Conservation (phyloP, 2,329 filamentous ascomycete species). For the Pseudocercospora cruenta region DNA sequence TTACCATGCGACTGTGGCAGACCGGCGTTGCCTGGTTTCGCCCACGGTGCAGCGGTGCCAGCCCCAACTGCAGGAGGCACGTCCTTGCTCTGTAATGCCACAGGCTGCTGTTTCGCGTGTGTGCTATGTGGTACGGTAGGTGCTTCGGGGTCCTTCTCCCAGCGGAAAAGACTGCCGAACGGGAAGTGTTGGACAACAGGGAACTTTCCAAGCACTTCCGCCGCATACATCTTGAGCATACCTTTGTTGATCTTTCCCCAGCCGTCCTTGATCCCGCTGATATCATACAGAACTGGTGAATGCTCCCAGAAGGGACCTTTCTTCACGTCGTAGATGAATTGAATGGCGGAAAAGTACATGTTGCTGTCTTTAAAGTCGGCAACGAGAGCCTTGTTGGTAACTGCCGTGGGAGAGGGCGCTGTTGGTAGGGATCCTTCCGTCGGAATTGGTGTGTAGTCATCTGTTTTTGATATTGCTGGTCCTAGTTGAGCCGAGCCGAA, state of each 20-base stretch:
- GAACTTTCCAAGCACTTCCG: slow-evolving; percentile 93
- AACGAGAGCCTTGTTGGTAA: slow-evolving; percentile 54
- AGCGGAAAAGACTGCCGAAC: slow-evolving; percentile 55
- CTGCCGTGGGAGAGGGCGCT: slow-evolving; percentile 70
- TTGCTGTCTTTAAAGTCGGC: slow-evolving; percentile 48
- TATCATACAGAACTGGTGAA: slow-evolving; percentile 90
- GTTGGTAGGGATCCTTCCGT: slow-evolving; percentile 73
- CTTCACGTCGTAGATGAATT: slow-evolving; percentile 97
- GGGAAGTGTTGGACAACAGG: slow-evolving; percentile 93
- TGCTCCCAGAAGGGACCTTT: slow-evolving; percentile 93
- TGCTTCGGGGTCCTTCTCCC: slow-evolving; percentile 51
- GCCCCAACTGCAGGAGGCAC: slow-evolving; percentile 19
- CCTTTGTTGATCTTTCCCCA: slow-evolving; percentile 98
- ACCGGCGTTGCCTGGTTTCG: slow-evolving; percentile 22
- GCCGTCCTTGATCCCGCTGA: slow-evolving; percentile 82
- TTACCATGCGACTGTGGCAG: slow-evolving; percentile 31
- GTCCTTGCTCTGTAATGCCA: slow-evolving; percentile 27
- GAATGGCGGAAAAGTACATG: slow-evolving; percentile 92
- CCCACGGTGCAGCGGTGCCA: slow-evolving; percentile 35
- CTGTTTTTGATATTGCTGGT: slow-evolving; percentile 68
- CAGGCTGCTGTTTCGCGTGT: slow-evolving; percentile 39
- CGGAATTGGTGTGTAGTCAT: slow-evolving; percentile 59
- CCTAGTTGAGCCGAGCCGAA: slow-evolving; percentile 91
- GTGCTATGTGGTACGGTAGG: slow-evolving; percentile 29
- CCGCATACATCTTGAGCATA: slow-evolving; percentile 99